Evolutionary conservation across 1,284 basidiomycete genomes (phyloP), one percentile per base, ranked within the genome.

Genomic region (Vanrija pseudolonga): DNA sequence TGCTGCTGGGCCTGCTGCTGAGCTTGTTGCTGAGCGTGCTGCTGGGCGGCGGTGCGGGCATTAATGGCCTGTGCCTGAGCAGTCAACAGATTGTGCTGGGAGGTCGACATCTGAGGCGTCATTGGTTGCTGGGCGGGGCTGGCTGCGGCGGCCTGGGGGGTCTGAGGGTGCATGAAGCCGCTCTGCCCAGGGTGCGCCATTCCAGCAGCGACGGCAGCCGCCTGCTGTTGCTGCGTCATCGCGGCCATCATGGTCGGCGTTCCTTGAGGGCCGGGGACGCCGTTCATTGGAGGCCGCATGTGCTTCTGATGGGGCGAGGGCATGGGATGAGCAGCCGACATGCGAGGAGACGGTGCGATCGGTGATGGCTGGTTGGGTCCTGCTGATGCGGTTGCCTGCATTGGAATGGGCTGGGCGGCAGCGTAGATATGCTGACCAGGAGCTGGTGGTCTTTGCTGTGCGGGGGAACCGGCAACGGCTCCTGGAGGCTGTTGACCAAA

Each of bases 261-360:
- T 9, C 57, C 60, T 26, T 42, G 36, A 15, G 51, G 51, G 28
- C 49, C 46, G 12, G 55, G 59, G 17, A 32, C 32, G 14, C 67
- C 67, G 47, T 64, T 67, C 37, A 63, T 61, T 11, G 67, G 67
- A 1, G 67, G 69, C 17, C 69, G 55, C 62, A 68, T 67, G 40
- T 64, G 62, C 50, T 69, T 66, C 48, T 63, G 61, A 48, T 71
- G 63, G 7, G 68, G 68, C 8, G 67, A 69, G 11, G 65, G 66
- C 66, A 71, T 69, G 22, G 60, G 60, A 45, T 64, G 62, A 45
- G 65, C 65, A 4, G 59, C 54, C 22, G 58, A 53, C 63, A 67
- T 66, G 26, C 64, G 65, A 12, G 64, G 67, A 3, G 67, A 69
- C 2, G 65, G 65, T 12, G 56, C 59, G 20, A 66, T 51, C 19